Evolutionary conservation across 345 rosid species (phyloP), one percentile per base, ranked within the genome.

Genomic region (Eucalyptus sp.): DNA sequence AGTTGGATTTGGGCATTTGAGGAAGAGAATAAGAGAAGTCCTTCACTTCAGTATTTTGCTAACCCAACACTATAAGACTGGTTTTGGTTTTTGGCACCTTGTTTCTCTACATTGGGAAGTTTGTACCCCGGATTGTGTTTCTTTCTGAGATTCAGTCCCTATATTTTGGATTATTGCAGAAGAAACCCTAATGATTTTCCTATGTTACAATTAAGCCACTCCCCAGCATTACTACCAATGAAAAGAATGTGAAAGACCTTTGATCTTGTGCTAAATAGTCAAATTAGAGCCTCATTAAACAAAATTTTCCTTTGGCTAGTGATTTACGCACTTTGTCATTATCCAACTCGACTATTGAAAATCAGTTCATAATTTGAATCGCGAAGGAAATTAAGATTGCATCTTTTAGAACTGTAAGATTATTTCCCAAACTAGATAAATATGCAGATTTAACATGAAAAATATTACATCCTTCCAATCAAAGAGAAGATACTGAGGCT

Each of bases 1-100:
- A 96, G 41, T 68, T 97, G 84, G 84, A 76, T 76, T 76, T 76
- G 84, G 84, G 84, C 84, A 76, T 76, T 20, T 76, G 84, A 76
- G 84, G 84, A 76, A 71, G 44, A 33, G 44, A 33, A 71, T 33
- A 10, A 33, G 41, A 76, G 84, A 11, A 20, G 15, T 13, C 29
- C 48, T 41, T 10, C 48, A 7, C 27, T 76, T 41, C 7, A 14
- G 76, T n/a, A 2, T 7, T 64, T 64, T n/a, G 76, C 76, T 7
- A n/a, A 64, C 76, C 37, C 37, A 64, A 64, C 20, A 64, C 68
- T 13, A 13, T 60, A 5, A 62, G 33, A 62, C 31, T 64, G 76
- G 37, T 15, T n/a, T 64, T n/a, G 37, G 13, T 56, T 64, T 64
- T 64, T 7, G 76, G 17, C 11, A 7, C 20, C 33, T 15, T 76